Evolutionary conservation across 2,329 filamentous ascomycete species (phyloP).

Genomic region (Thyridium curvatum): DNA sequence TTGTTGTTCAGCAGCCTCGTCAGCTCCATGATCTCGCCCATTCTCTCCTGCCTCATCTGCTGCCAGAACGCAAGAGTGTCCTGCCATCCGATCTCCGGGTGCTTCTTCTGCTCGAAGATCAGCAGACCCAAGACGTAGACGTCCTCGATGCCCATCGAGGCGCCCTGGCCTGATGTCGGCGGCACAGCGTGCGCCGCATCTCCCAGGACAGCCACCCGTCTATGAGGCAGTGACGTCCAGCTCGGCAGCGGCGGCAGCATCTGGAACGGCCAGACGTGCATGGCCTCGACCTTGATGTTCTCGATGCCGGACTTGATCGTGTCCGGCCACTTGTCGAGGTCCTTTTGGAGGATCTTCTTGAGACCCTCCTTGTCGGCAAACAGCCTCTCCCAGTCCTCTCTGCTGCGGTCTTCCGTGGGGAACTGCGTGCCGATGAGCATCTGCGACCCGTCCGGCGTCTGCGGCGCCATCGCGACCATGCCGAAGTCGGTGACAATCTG

Average conservation of each 20-base stretch:
- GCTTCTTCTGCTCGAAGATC: conserved; percentile 3
- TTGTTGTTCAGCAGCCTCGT: conserved; percentile 6
- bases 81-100: conserved; percentile 6
- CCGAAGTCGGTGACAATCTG: conserved; percentile 35
- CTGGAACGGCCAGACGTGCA: conserved; percentile 45
- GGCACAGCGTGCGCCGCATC: conserved; percentile 43
- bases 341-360: conserved; percentile 23
- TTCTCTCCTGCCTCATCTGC: conserved; percentile 13
- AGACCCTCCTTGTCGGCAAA: conserved; percentile 28
- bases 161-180: conserved; percentile 34
- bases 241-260: conserved; percentile 36
- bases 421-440: conserved; percentile 40
- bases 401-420: conserved; percentile 26
- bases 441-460: conserved; percentile 40
- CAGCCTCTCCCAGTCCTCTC: conserved; percentile 34
- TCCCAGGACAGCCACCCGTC: conserved; percentile 36
- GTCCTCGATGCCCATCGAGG: conserved; percentile 16
- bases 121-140: conserved; percentile 12
- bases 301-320: conserved; percentile 26
- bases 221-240: conserved; percentile 29
- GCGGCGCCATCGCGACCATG: conserved; percentile 44
- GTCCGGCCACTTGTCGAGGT: conserved; percentile 26
- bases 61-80: conserved; percentile 15
- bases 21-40: conserved; percentile 12
- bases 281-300: conserved; percentile 17